Evolutionary conservation across 768 basidiomycete genomes (phyloP), one percentile per base, ranked within the genome.

Genomic region (Agaricus sinodeliciosus): DNA sequence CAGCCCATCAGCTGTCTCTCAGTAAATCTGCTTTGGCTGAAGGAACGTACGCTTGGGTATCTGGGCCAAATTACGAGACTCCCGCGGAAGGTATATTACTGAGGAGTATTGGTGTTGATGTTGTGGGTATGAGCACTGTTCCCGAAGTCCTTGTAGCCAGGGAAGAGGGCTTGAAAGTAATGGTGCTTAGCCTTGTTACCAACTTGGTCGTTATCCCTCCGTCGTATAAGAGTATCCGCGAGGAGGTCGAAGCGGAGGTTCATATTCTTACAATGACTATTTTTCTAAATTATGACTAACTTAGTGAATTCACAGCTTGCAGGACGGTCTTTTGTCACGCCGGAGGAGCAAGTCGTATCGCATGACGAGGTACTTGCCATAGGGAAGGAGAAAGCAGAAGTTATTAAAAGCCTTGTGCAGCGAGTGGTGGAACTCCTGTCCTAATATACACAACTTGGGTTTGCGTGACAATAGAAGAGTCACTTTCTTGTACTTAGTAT

Each of bases 91-190:
- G 90, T 28, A 73, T 84, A 44, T 83, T 93, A 68, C 69, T 94
- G 37, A 71, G 86, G 13, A 67, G 69, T 7, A 82, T 80, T 0
- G 92, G 92, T 3, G 92, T 86, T 0, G 90, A 91, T 59, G 87
- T 93, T n/a, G 92, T 94, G 1, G 92, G 92, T 1, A 94, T 94
- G 92, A 91, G 88, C 59, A 94, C 93, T 0, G 80, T 94, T 13
- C 92, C 91, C 0, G 92, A 94, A 67, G 92, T 94, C 22, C 71
- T 93, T 19, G 87, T 82, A 0, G 92, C 87, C 8, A 69, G 81
- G 44, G 83, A 90, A 62, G 86, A 84, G 61, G 86, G 84, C 0
- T 59, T 94, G 51, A 77, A 87, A 49, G 81, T 87, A 48, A 72
- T 88, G 67, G 91, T 87, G 3, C 70, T 94, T 40, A 92, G 87